Percentiles rank a stretch among this genome's conserved stretches.
These are phyloP conservation scores for Clarireedia sp. DNA, from an alignment of 2,329 filamentous ascomycete species.

Conservation along the genomic window DNA sequence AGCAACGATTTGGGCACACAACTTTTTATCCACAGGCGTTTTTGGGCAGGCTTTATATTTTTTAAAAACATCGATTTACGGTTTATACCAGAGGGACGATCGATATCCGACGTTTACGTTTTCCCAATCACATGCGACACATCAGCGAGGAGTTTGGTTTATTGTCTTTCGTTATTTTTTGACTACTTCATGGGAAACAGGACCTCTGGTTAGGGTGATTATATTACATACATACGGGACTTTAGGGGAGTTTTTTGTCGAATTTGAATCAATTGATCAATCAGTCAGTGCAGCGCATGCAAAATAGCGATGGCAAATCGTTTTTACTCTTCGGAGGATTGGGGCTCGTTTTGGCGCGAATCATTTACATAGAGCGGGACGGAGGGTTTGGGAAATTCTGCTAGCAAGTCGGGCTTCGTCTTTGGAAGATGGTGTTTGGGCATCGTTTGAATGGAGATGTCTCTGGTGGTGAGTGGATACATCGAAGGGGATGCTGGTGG, in stretches of 20 bases:
- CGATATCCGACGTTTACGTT: constrained; percentile 4
- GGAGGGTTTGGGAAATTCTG: too few relatives aligned
- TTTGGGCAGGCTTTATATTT: neutral
- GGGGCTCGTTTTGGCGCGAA: too few relatives aligned
- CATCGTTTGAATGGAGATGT: too few relatives aligned
- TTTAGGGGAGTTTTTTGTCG: neutral
- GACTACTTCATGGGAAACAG: constrained; percentile 6
- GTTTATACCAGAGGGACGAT: constrained; percentile 9
- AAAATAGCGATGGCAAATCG: too few relatives aligned
- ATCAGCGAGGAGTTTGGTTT: constrained; percentile 10
- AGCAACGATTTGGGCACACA: neutral
- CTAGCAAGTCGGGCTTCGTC: too few relatives aligned
- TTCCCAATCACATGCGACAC: constrained; percentile 9
- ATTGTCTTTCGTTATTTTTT: constrained; percentile 3
- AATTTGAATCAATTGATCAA: neutral
- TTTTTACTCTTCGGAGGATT: too few relatives aligned
- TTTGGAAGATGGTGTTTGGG: too few relatives aligned
- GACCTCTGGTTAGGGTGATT: constrained; percentile 10
- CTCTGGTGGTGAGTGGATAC: too few relatives aligned
- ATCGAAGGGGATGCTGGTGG: too few relatives aligned
- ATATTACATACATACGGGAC: neutral
- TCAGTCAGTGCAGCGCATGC: neutral
- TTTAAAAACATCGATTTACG: neutral
- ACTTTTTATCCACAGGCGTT: neutral
- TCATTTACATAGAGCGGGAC: too few relatives aligned